Evolutionary conservation across 2,329 filamentous ascomycete genomes (phyloP).

Genomic region (Mycosphaerella arachidis): DNA sequence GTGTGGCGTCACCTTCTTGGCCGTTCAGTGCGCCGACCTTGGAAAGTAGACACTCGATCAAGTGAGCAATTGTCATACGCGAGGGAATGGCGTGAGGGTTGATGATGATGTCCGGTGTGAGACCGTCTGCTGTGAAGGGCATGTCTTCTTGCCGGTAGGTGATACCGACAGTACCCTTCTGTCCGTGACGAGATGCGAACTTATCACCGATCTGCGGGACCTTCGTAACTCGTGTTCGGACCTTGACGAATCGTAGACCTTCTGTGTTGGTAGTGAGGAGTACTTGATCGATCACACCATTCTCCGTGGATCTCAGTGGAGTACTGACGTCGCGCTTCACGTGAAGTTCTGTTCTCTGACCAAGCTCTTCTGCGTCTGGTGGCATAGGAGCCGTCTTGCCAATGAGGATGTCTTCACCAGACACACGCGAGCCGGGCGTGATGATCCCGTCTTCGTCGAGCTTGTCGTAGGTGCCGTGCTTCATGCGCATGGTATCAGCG

Average conservation of each 20-base stretch:
- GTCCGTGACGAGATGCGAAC: constrained; percentile 97
- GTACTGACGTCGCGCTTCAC: constrained; percentile 95
- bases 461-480: constrained; percentile 70
- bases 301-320: constrained; percentile 89
- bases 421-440: constrained; percentile 87
- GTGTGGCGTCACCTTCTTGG: constrained; percentile 93
- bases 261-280: constrained; percentile 92
- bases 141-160: constrained; percentile 98
- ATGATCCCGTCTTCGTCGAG: constrained; percentile 95
- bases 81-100: constrained; percentile 99
- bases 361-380: constrained; percentile 86
- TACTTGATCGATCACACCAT: constrained; percentile 91
- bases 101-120: constrained; percentile 94
- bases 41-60: constrained; percentile 96
- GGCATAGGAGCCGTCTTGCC: constrained; percentile 96
- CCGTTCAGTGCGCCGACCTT: constrained; percentile 93
- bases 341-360: constrained; percentile 83
- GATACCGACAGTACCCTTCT: constrained; percentile 98
- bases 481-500: constrained; percentile 81
- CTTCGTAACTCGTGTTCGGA: constrained; percentile 95
- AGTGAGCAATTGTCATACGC: constrained; percentile 99
- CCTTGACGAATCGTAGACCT: constrained; percentile 92
- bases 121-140: constrained; percentile 90
- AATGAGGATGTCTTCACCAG: constrained; percentile 97
- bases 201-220: constrained; percentile 98